Evolutionary conservation across 2,329 filamentous ascomycete species (phyloP).

Genomic region (Exophiala sp.): DNA sequence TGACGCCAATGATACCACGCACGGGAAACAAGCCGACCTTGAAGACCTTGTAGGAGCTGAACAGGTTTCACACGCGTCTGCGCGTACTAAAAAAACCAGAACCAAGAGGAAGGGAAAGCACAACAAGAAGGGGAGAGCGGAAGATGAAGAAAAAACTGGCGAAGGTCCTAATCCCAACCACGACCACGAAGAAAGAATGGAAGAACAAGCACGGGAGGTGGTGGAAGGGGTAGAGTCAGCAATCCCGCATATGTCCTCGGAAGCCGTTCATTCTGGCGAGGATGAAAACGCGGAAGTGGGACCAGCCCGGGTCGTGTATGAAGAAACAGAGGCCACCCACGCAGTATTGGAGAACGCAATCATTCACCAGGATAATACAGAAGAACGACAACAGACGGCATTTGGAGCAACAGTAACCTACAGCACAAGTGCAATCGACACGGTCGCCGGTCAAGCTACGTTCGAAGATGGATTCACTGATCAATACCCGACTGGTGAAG

Average conservation of each 20-base stretch:
- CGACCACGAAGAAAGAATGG: not conserved
- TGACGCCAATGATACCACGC: slow-evolving; percentile 23
- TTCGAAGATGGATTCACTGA: not conserved
- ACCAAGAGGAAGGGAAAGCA: slow-evolving; percentile 13
- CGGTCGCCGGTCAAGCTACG: not conserved
- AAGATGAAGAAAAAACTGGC: not conserved
- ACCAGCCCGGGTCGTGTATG: not conserved
- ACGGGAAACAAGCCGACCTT: slow-evolving; percentile 18
- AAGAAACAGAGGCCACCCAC: not conserved
- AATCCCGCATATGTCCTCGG: not conserved
- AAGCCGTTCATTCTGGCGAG: not conserved
- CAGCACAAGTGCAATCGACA: not conserved
- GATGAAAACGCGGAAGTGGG: not conserved
- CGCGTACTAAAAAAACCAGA: slow-evolving; percentile 12
- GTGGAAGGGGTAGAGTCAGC: not conserved
- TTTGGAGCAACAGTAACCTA: not conserved
- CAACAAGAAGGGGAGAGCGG: slow-evolving; percentile 9
- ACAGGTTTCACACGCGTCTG: not conserved
- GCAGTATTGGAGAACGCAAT: too few species aligned
- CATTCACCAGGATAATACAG: not conserved
- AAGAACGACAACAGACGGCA: not conserved
- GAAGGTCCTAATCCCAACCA: not conserved
- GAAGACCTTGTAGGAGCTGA: slow-evolving; percentile 13
- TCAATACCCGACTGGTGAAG: not conserved
- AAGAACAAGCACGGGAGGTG: not conserved